Percentiles rank a stretch among this genome's conserved stretches.
phyloP scores from a whole-genome alignment of 768 basidiomycete genomes.

The Leucocoprinus birnbaumii region DNA sequence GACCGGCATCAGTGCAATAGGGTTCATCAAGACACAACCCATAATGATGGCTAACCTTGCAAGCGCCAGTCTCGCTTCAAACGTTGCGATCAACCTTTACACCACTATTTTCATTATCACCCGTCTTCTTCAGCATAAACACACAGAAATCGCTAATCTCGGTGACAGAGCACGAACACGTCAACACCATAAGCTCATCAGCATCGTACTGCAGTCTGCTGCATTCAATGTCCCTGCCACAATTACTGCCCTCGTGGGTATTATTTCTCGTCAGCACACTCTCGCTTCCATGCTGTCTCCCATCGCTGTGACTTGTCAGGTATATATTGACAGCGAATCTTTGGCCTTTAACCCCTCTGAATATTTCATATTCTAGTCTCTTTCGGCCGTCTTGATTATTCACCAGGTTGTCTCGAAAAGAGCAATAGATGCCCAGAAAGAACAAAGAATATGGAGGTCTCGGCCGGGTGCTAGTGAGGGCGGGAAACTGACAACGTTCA shows the following conservation, averaged over 20 bases:
- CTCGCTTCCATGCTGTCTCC: too few species aligned
- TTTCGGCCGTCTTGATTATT: too few species aligned
- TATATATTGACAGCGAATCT: too few species aligned
- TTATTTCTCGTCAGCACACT: too few species aligned
- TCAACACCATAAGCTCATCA: not conserved
- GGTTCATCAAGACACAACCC: not conserved
- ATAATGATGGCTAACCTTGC: not conserved
- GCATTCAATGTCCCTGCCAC: not conserved
- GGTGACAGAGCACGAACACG: not conserved
- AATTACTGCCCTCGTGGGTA: not conserved
- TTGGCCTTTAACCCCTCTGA: too few species aligned
- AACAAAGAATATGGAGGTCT: too few species aligned
- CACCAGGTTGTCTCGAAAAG: too few species aligned
- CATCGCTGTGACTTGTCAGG: too few species aligned
- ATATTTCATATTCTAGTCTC: too few species aligned
- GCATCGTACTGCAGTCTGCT: not conserved
- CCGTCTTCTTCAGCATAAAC: not conserved
- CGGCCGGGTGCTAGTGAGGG: too few species aligned
- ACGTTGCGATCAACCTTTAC: not conserved
- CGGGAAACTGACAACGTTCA: too few species aligned
- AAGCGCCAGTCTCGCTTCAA: not conserved
- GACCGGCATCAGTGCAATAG: not conserved
- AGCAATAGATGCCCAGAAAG: too few species aligned
- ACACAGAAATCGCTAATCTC: not conserved
- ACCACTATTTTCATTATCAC: not conserved